Evolutionary conservation across 2,329 filamentous ascomycete genomes (phyloP).

Genomic region (Phoma sp.): DNA sequence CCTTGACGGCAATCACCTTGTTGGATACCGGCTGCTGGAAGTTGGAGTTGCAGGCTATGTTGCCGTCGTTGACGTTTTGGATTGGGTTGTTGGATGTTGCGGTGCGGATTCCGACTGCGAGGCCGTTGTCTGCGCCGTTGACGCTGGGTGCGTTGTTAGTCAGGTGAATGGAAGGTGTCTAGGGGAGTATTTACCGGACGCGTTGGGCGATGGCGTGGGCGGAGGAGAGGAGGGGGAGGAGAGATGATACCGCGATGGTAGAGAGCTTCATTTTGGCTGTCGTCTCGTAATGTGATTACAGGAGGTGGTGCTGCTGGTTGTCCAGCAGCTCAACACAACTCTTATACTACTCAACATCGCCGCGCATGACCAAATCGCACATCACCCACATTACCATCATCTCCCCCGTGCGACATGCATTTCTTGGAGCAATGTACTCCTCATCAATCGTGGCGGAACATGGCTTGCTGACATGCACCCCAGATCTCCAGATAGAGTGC

Average conservation of each 20-base stretch:
- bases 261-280: constrained; percentile 40
- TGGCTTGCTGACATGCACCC: constrained; percentile 7
- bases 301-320: neutral
- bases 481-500: constrained; percentile 6
- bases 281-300: neutral
- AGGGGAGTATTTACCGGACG: constrained; percentile 35
- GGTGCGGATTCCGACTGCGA: constrained; percentile 59
- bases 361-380: neutral
- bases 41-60: constrained; percentile 58
- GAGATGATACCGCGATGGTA: constrained; percentile 31
- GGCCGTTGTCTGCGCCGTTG: constrained; percentile 55
- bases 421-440: constrained; percentile 11
- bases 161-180: neutral
- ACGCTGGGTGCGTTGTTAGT: constrained; percentile 21
- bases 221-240: constrained; percentile 43
- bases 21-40: constrained; percentile 41
- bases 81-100: constrained; percentile 61
- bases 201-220: constrained; percentile 57
- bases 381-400: neutral
- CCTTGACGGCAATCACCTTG: constrained; percentile 58
- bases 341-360: neutral
- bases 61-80: constrained; percentile 55
- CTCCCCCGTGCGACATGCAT: neutral
- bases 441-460: neutral
- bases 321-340: neutral